Percentiles rank a stretch among this genome's conserved stretches.
phyloP scores from a whole-genome alignment of 78 protist genomes.

The Cavenderia fasciculata region DNA sequence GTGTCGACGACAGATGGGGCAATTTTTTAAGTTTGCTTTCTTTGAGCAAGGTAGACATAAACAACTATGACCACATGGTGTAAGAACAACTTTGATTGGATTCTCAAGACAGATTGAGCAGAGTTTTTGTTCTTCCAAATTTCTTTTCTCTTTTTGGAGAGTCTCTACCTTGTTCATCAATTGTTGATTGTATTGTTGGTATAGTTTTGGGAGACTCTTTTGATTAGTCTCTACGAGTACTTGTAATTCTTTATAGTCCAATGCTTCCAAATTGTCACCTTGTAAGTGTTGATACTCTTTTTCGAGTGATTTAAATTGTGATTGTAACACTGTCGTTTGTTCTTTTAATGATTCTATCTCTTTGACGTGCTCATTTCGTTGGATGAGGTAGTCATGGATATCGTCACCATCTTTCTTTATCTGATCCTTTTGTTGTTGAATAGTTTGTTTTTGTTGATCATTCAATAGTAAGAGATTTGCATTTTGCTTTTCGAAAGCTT shows the following conservation, averaged over 20 bases:
- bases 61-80: conserved; percentile 48
- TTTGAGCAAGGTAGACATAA: conserved; percentile 9
- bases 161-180: neutral
- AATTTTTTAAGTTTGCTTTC: conserved; percentile 16
- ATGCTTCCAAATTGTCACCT: no score
- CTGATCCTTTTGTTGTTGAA: neutral
- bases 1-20: conserved; percentile 15
- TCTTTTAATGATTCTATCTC: no score
- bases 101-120: conserved; percentile 14
- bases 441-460: neutral
- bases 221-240: no score
- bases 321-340: no score
- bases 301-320: no score
- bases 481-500: no score
- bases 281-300: no score
- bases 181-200: no score
- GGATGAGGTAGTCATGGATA: conserved; percentile 27
- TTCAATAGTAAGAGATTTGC: no score
- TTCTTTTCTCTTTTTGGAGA: neutral
- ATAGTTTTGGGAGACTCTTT: no score
- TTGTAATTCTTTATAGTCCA: no score
- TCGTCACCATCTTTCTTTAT: conserved; percentile 9
- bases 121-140: conserved; percentile 12
- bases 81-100: conserved; percentile 3
- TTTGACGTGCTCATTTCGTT: no score